Conservation (phyloP, 2,329 filamentous ascomycete genomes). For the Hypoxylon sp. region DNA sequence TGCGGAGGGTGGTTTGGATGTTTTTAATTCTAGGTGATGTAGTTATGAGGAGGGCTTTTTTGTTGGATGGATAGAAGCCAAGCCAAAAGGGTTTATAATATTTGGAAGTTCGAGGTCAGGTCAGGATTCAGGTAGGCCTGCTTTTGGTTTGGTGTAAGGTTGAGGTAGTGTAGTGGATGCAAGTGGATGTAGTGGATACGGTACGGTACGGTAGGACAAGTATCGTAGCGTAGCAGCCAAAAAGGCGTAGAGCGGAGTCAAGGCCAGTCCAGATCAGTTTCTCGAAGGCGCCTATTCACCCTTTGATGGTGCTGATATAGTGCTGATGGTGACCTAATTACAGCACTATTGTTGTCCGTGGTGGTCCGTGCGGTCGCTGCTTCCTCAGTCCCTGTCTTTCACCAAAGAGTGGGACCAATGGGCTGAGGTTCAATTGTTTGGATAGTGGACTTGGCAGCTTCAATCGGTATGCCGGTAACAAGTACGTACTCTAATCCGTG, state of each 20-base stretch:
- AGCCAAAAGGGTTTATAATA: conserved; percentile 45
- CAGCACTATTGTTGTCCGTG: conserved; percentile 7
- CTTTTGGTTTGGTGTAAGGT: conserved; percentile 41
- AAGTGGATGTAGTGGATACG: conserved; percentile 17
- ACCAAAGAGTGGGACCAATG: conserved; percentile 25
- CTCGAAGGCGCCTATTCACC: conserved; percentile 31
- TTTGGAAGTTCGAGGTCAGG: conserved; percentile 44
- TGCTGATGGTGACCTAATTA: conserved; percentile 27
- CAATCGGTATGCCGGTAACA: not conserved
- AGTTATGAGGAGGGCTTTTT: conserved; percentile 41
- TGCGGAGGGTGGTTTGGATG: conserved; percentile 22
- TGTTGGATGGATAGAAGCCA: conserved; percentile 43
- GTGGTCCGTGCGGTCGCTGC: conserved; percentile 25
- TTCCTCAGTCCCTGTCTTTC: conserved; percentile 27
- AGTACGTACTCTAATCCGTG: not conserved
- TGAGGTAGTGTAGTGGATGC: conserved; percentile 28
- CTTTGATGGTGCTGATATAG: conserved; percentile 19
- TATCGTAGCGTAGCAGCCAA: conserved; percentile 37
- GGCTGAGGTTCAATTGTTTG: conserved; percentile 30
- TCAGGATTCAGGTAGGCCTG: conserved; percentile 41
- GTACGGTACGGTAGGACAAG: conserved; percentile 26
- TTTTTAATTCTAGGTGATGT: conserved; percentile 44
- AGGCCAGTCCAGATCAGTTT: conserved; percentile 41
- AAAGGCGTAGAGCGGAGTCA: conserved; percentile 38
- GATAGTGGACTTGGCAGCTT: conserved; percentile 4